Base-by-base conservation (phyloP, 2,329 filamentous ascomycete species). In the Coleophoma eucalyptorum region DNA sequence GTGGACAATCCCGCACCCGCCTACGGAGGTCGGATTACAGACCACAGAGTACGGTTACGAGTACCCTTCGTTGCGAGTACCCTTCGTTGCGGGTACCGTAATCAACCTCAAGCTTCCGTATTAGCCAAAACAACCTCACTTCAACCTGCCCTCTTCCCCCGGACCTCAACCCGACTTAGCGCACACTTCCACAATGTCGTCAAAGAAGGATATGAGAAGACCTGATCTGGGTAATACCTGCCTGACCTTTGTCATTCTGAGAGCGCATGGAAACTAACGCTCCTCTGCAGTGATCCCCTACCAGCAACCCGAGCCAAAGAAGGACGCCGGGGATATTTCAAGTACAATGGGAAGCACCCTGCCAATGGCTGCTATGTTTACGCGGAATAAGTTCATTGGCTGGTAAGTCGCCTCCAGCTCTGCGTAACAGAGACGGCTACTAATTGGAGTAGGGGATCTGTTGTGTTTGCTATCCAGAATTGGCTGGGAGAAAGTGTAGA, bases 311-410 rank as follows among this genome's bases (percentile, higher is more conserved):
- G 75, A 78, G 45, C 75, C 81, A 61, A 83, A 85, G 63, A 80
- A 82, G 62, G 78, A 75, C 55, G 74, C 80, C 58, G 69, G 70
- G 52, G 91, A 96, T 65, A 80, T 96, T 69, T 77, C 82, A 48
- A 86, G 87, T 70, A 90, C 78, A 26, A 65, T 86, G 50, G 75
- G 79, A 26, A 93, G 86, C 65, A 95, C 92, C 34, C 77, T 97
- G 65, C 93, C 93, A 52, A 97, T 97, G 93, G 91, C 90, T 52
- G 92, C 92, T 57, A 95, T 96, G 79, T 94, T 96, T 68, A 94
- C 88, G 62, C 81, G 91, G 60, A 96, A 96, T 74, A 88, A 89
- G 79, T 94, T 81, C 64, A 72, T 86, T 51, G 83, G 83, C 65
- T 86, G 83, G 80, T 83, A 69, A 54, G 74, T 67, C 43, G 16